Conservation (phyloP, 495 filamentous ascomycete species). For the Tricharina praecox region DNA sequence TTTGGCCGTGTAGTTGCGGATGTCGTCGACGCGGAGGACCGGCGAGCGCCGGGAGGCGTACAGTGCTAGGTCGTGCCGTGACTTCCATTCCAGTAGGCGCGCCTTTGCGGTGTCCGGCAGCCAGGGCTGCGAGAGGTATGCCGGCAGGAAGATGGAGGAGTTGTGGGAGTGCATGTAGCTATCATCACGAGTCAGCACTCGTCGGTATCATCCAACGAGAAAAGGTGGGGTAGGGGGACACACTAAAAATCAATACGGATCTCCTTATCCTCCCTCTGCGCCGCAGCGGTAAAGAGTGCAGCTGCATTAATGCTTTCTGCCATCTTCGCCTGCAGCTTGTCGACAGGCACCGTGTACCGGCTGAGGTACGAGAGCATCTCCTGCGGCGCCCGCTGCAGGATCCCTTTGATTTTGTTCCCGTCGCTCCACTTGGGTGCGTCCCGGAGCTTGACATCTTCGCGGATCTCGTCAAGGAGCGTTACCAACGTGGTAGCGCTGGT, state of each 20-base stretch:
- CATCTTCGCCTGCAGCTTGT: slow-evolving; percentile 47
- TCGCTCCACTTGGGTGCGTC: slow-evolving; percentile 36
- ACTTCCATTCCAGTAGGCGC: slow-evolving; percentile 50
- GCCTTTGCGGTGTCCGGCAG: slow-evolving; percentile 33
- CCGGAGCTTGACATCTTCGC: slow-evolving; percentile 37
- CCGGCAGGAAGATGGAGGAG: slow-evolving; percentile 43
- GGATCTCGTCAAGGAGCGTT: slow-evolving; percentile 42
- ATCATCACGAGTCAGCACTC: not conserved
- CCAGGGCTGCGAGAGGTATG: slow-evolving; percentile 32
- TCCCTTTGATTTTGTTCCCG: slow-evolving; percentile 45
- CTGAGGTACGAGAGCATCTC: slow-evolving; percentile 44
- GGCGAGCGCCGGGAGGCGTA: slow-evolving; percentile 44
- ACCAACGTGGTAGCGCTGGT: slow-evolving; percentile 34
- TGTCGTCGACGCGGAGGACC: slow-evolving; percentile 36
- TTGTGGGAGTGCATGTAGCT: slow-evolving; percentile 54
- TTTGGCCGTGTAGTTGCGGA: slow-evolving; percentile 35
- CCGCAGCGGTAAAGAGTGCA: slow-evolving; percentile 45
- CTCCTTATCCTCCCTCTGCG: slow-evolving; percentile 44
- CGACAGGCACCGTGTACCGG: slow-evolving; percentile 40
- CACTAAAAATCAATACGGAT: slow-evolving; percentile 60
- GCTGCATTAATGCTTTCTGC: slow-evolving; percentile 60
- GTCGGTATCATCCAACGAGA: not conserved
- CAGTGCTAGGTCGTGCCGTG: slow-evolving; percentile 42
- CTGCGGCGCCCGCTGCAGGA: slow-evolving; percentile 42
- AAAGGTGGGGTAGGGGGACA: not conserved